These are phyloP conservation scores for Misopates orontium DNA, from an alignment of 257 asterid species.

Conservation along the genomic window DNA sequence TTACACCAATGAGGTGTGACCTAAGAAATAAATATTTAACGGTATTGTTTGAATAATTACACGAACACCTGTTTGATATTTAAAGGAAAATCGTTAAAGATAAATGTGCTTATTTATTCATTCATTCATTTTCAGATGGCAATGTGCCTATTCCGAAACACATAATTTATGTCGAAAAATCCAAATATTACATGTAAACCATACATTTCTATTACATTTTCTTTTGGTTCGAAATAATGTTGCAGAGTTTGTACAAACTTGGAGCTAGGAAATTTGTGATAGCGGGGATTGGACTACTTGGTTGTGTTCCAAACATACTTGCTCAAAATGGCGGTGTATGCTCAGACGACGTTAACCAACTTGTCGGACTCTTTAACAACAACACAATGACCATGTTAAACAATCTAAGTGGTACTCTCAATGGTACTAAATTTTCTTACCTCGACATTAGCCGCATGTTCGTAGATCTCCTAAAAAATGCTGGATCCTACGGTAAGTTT, in stretches of 20 bases:
- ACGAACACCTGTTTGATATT: neutral
- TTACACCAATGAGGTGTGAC: too few relatives aligned
- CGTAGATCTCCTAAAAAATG: conserved; percentile 65
- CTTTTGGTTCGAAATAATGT: neutral
- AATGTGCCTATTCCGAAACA: too few relatives aligned
- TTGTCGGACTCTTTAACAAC: conserved; percentile 55
- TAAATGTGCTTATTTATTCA: too few relatives aligned
- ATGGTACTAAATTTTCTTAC: conserved; percentile 56
- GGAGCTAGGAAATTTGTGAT: conserved; percentile 89
- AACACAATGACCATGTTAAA: conserved; percentile 70
- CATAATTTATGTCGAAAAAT: too few relatives aligned
- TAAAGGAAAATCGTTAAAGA: too few relatives aligned
- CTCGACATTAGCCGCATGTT: conserved; percentile 66
- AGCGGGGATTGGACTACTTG: conserved; percentile 83
- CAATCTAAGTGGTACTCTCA: conserved; percentile 54
- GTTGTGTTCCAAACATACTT: conserved; percentile 81
- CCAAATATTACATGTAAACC: too few relatives aligned
- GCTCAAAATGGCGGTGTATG: conserved; percentile 56
- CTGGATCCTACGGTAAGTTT: conserved; percentile 57
- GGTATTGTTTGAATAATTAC: neutral
- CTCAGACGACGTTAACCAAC: conserved; percentile 64
- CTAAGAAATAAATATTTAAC: too few relatives aligned
- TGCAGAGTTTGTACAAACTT: conserved; percentile 74
- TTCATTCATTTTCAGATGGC: too few relatives aligned
- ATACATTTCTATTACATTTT: neutral